These are phyloP conservation scores for Melanogaster broomeanus DNA, from an alignment of 768 basidiomycete species.

Conservation along the genomic window DNA sequence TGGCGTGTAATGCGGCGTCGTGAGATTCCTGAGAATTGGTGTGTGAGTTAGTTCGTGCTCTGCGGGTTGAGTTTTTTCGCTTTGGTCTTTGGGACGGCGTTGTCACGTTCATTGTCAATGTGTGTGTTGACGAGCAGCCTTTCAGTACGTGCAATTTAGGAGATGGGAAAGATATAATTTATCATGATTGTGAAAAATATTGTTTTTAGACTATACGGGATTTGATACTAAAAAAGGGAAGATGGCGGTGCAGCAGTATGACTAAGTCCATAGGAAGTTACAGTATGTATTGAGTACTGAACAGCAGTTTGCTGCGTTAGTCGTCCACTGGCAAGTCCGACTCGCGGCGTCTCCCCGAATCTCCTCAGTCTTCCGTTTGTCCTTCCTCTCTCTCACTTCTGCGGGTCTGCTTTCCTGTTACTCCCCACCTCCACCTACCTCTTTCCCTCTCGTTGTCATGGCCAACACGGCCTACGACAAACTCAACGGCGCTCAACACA, in stretches of 20 bases:
- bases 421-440: background rate
- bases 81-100: slow-evolving; percentile 51
- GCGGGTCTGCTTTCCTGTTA: background rate
- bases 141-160: no score
- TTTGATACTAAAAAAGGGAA: no score
- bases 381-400: background rate
- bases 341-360: background rate
- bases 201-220: no score
- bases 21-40: slow-evolving; percentile 58
- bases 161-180: background rate
- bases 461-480: slow-evolving; percentile 4
- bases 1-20: slow-evolving; percentile 64
- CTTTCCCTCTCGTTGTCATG: slow-evolving; percentile 6
- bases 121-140: background rate
- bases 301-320: slow-evolving; percentile 6
- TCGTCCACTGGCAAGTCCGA: background rate
- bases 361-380: background rate
- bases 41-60: slow-evolving; percentile 61
- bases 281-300: no score
- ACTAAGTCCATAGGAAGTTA: no score
- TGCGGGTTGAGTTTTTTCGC: slow-evolving; percentile 55
- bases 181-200: background rate
- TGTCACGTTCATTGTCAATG: slow-evolving; percentile 43
- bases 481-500: slow-evolving; percentile 1
- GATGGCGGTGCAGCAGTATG: no score